phyloP scores from a whole-genome alignment of 148 eudicot species.

The Linanthus parryae region DNA sequence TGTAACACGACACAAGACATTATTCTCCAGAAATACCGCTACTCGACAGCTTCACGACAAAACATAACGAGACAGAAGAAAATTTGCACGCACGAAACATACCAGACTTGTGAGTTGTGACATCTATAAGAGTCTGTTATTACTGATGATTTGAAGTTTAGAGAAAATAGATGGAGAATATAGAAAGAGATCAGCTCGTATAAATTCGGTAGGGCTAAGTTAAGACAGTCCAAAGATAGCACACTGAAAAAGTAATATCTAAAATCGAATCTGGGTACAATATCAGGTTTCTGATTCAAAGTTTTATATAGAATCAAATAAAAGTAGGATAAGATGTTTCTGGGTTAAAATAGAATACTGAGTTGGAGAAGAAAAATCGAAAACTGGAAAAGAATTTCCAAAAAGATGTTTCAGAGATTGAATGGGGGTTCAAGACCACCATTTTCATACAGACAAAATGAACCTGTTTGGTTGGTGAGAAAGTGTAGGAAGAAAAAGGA shows the following conservation, averaged over 20 bases:
- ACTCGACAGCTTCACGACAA: too few relatives aligned
- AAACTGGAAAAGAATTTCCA: neutral
- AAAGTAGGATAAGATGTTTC: slow-evolving; percentile 7
- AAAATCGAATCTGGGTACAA: slow-evolving; percentile 9
- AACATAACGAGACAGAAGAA: too few relatives aligned
- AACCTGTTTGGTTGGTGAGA: slow-evolving; percentile 9
- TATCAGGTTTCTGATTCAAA: neutral
- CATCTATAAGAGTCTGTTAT: neutral
- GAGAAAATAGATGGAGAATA: slow-evolving; percentile 6
- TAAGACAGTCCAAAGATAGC: slow-evolving; percentile 3
- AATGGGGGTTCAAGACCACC: neutral
- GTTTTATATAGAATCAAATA: neutral
- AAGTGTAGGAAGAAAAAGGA: neutral
- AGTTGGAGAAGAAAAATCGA: neutral
- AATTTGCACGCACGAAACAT: too few relatives aligned
- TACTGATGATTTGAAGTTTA: neutral
- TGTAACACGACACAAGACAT: too few relatives aligned
- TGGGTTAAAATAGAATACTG: neutral
- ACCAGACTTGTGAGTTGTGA: too few relatives aligned
- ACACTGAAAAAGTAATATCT: slow-evolving; percentile 9
- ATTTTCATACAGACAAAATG: neutral
- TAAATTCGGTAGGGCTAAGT: slow-evolving; percentile 1
- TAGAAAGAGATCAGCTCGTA: neutral
- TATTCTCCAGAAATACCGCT: too few relatives aligned
- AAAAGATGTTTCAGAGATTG: neutral